A percentile compares a stretch with the other conserved stretches of the same genome.
phyloP scores from a whole-genome alignment of 306 rosid species.

The Acmispon strigosus region DNA sequence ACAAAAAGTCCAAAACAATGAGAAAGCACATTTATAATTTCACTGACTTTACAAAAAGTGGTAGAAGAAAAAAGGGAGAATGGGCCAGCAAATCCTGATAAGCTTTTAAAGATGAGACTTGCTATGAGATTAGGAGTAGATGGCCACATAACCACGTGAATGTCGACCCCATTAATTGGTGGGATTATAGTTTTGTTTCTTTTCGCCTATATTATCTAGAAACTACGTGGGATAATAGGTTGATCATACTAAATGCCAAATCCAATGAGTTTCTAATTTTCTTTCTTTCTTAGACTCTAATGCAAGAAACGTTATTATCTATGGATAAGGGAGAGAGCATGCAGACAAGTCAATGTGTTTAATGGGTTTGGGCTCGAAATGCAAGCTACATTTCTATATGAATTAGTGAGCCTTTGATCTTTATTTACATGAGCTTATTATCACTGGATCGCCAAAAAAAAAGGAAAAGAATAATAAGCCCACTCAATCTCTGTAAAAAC shows the following conservation, averaged over 20 bases:
- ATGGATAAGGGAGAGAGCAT: too few species aligned
- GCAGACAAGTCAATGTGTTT: too few species aligned
- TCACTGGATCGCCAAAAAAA: too few species aligned
- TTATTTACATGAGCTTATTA: too few species aligned
- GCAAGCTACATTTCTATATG: too few species aligned
- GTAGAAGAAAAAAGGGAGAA: slow-evolving; percentile 4
- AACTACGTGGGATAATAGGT: neutral
- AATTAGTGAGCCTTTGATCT: too few species aligned
- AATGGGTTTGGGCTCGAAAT: too few species aligned
- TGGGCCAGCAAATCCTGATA: slow-evolving; percentile 18
- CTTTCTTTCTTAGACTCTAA: too few species aligned
- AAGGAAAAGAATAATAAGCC: too few species aligned
- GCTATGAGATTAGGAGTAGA: slow-evolving; percentile 10
- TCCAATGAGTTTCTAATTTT: neutral
- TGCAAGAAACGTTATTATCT: too few species aligned
- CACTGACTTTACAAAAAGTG: slow-evolving; percentile 28
- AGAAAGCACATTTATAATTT: slow-evolving; percentile 33
- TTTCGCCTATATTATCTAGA: neutral
- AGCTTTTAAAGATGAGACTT: slow-evolving; percentile 30
- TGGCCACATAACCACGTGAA: slow-evolving; percentile 31
- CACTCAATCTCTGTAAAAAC: too few species aligned
- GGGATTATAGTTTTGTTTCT: neutral
- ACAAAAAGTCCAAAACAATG: too few species aligned
- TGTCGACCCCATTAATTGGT: slow-evolving; percentile 25
- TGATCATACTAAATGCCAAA: neutral